phyloP scores from a whole-genome alignment of 257 asterid species.

The Scutellaria galericulata region DNA sequence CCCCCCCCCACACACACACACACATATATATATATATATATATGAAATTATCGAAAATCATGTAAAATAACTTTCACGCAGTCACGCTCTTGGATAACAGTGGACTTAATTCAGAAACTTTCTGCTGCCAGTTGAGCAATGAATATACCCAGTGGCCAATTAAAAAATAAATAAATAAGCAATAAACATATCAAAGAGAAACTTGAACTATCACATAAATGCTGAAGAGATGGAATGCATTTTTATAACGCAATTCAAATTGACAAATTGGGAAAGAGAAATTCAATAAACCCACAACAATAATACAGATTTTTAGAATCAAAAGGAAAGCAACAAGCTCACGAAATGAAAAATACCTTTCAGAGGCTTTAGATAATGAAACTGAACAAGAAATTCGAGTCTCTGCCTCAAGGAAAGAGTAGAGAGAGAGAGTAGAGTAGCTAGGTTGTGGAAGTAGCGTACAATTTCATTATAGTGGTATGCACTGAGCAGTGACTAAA shows the following conservation, averaged over 20 bases:
- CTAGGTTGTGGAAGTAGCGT: slow-evolving; percentile 16
- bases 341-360: slow-evolving; percentile 25
- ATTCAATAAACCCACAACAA: not conserved
- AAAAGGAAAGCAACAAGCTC: slow-evolving; percentile 2
- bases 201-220: not conserved
- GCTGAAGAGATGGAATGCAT: slow-evolving; percentile 29
- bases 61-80: not conserved
- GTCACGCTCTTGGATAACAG: not conserved
- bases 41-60: not conserved
- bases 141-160: not conserved
- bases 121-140: slow-evolving; percentile 17
- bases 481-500: slow-evolving; percentile 21
- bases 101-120: not conserved
- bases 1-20: no score
- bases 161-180: not conserved
- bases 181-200: not conserved
- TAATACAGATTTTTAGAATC: not conserved
- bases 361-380: slow-evolving; percentile 21
- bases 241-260: not conserved
- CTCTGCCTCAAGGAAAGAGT: not conserved
- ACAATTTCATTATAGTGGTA: not conserved
- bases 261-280: not conserved
- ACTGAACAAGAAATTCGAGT: slow-evolving; percentile 13
- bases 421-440: not conserved
- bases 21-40: no score